phyloP scores from a whole-genome alignment of 768 basidiomycete species.

The Suillus lakei region DNA sequence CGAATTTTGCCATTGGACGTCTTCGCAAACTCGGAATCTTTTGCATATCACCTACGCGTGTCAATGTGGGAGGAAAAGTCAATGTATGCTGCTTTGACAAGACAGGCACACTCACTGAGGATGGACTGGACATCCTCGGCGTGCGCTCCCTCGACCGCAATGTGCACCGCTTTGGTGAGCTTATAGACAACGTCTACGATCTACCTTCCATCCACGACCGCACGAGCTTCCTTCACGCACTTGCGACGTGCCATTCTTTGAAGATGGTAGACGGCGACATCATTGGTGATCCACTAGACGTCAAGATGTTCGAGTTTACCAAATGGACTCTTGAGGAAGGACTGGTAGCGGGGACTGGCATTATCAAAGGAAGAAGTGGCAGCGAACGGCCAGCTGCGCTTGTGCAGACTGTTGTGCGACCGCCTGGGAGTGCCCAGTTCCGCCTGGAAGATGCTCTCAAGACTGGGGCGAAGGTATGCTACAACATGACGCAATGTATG shows the following conservation, averaged over 20 bases:
- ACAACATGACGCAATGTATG: neutral
- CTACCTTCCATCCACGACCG: conserved; percentile 74
- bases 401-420: conserved; percentile 95
- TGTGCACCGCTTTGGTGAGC: conserved; percentile 84
- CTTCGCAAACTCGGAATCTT: conserved; percentile 88
- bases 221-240: conserved; percentile 87
- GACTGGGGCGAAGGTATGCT: conserved; percentile 72
- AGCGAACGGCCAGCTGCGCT: conserved; percentile 79
- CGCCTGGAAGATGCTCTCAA: conserved; percentile 92
- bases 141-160: conserved; percentile 84
- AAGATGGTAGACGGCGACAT: conserved; percentile 86
- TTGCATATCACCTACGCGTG: conserved; percentile 94
- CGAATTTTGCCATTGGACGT: conserved; percentile 90
- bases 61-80: conserved; percentile 95
- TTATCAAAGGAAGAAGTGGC: conserved; percentile 67
- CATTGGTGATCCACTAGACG: conserved; percentile 96
- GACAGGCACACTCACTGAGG: conserved; percentile 97
- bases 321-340: conserved; percentile 97
- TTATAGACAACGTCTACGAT: conserved; percentile 85
- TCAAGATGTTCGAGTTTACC: conserved; percentile 98
- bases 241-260: conserved; percentile 95
- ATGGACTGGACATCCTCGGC: conserved; percentile 96
- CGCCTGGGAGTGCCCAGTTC: conserved; percentile 92
- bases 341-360: conserved; percentile 66
- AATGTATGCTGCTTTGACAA: conserved; percentile 99